Conservation (phyloP, 1,139 yeast genomes). For the Pichia sp. region DNA sequence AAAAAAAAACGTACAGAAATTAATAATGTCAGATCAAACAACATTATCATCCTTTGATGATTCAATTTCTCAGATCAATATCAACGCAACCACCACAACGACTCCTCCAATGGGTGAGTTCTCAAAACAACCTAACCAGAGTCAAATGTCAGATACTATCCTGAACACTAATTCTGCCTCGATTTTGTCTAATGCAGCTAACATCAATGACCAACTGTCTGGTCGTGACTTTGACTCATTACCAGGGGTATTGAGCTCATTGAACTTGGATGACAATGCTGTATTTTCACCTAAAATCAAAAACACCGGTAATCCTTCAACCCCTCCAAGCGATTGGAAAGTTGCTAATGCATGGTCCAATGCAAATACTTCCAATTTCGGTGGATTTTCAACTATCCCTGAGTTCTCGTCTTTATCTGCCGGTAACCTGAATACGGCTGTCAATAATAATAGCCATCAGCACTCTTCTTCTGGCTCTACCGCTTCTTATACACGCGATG, state of each 20-base stretch:
- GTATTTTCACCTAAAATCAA: slow-evolving; percentile 26
- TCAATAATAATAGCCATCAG: slow-evolving; percentile 8
- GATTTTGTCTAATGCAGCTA: slow-evolving; percentile 2
- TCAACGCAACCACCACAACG: slow-evolving; percentile 28
- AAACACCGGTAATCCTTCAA: slow-evolving; percentile 24
- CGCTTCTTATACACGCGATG: slow-evolving; percentile 17
- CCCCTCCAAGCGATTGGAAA: slow-evolving; percentile 28
- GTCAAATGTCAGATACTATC: slow-evolving; percentile 2
- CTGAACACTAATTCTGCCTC: slow-evolving; percentile 4
- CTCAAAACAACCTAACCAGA: slow-evolving; percentile 4
- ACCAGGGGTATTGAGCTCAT: slow-evolving; percentile 27
- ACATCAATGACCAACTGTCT: neutral
- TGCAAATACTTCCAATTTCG: slow-evolving; percentile 9
- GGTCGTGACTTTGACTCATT: slow-evolving; percentile 25
- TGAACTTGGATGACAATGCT: slow-evolving; percentile 25
- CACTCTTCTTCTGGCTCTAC: slow-evolving; percentile 20
- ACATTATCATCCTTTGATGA: slow-evolving; percentile 31
- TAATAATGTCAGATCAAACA: slow-evolving; percentile 31
- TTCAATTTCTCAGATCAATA: slow-evolving; percentile 21
- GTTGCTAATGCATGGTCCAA: slow-evolving; percentile 11
- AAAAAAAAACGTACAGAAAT: neutral
- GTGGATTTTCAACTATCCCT: slow-evolving; percentile 6
- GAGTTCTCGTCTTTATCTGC: slow-evolving; percentile 2
- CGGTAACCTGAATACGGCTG: slow-evolving; percentile 4
- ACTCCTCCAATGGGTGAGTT: slow-evolving; percentile 31